Conservation (phyloP, 768 basidiomycete species). For the Sarcodon sp. region DNA sequence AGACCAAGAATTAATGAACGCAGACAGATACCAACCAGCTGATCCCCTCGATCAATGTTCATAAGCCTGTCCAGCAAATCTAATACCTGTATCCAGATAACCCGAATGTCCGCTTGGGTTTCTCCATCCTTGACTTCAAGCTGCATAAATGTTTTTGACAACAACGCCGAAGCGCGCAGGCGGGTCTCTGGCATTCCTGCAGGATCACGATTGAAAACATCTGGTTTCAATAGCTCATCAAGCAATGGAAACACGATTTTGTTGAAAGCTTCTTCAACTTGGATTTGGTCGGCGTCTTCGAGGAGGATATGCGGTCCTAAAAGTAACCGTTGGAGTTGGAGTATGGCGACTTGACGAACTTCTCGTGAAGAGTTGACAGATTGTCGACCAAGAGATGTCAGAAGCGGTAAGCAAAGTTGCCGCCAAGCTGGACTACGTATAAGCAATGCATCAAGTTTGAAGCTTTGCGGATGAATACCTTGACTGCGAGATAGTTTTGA, state of each 20-base stretch:
- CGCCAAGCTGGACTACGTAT: slow-evolving; percentile 50
- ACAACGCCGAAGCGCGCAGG: slow-evolving; percentile 72
- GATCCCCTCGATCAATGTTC: slow-evolving; percentile 74
- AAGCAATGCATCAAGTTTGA: background rate
- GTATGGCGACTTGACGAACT: slow-evolving; percentile 45
- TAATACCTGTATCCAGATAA: slow-evolving; percentile 82
- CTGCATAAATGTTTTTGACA: slow-evolving; percentile 95
- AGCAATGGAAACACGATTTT: slow-evolving; percentile 82
- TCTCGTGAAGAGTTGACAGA: slow-evolving; percentile 76
- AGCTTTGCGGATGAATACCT: slow-evolving; percentile 17
- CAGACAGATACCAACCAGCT: slow-evolving; percentile 47
- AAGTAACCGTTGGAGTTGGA: slow-evolving; percentile 54
- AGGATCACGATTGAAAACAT: slow-evolving; percentile 68
- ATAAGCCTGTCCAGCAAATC: slow-evolving; percentile 85
- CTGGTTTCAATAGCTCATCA: slow-evolving; percentile 81
- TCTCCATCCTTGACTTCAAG: slow-evolving; percentile 66
- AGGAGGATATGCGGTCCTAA: slow-evolving; percentile 62
- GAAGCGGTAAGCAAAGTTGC: slow-evolving; percentile 59
- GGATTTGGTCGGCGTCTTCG: slow-evolving; percentile 40
- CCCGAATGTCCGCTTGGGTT: slow-evolving; percentile 45
- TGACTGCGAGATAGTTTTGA: slow-evolving; percentile 21
- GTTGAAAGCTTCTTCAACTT: slow-evolving; percentile 80
- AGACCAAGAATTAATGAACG: background rate
- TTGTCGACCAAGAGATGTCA: slow-evolving; percentile 65
- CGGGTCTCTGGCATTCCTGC: slow-evolving; percentile 87